These are phyloP conservation scores for Talaromyces nanjingensis DNA, from an alignment of 495 filamentous ascomycete species.

Conservation along the genomic window DNA sequence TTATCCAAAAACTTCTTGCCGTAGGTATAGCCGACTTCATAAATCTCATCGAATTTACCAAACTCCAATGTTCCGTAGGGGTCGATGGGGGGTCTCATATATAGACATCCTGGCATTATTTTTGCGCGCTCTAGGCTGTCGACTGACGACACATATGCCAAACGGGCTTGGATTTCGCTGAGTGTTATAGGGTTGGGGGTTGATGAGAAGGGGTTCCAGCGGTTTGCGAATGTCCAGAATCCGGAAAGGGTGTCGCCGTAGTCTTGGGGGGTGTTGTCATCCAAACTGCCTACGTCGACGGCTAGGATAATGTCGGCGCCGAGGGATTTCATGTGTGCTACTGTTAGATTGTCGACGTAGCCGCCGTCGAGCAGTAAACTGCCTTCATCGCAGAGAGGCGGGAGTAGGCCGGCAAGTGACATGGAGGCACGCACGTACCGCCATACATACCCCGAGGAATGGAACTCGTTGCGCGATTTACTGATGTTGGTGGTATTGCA, in stretches of 20 bases:
- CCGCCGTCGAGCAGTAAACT: constrained; percentile 94
- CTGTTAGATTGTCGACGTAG: constrained; percentile 95
- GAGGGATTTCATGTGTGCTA: constrained; percentile 92
- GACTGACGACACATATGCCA: constrained; percentile 89
- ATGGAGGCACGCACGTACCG: constrained; percentile 93
- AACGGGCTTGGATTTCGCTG: constrained; percentile 87
- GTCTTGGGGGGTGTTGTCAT: constrained; percentile 81
- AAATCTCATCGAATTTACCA: constrained; percentile 95
- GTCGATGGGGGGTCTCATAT: constrained; percentile 94
- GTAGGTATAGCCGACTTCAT: constrained; percentile 77
- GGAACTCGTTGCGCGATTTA: constrained; percentile 80
- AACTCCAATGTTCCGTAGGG: constrained; percentile 92
- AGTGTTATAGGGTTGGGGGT: constrained; percentile 88
- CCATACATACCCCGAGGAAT: constrained; percentile 95
- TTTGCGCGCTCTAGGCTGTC: constrained; percentile 94
- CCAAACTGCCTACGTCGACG: constrained; percentile 84
- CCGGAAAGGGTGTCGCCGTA: constrained; percentile 95
- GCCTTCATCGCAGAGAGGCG: constrained; percentile 92
- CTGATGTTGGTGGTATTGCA: constrained; percentile 98
- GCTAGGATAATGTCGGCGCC: constrained; percentile 93
- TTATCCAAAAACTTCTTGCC: constrained; percentile 70
- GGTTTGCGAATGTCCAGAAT: constrained; percentile 85
- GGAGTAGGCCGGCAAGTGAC: constrained; percentile 87
- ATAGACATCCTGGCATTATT: constrained; percentile 75
- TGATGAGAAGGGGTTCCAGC: constrained; percentile 91